Percentiles rank a stretch among this genome's conserved stretches.
These are phyloP conservation scores for Lentithecium fluviatile DNA, from an alignment of 495 filamentous ascomycete species.

Conservation along the genomic window DNA sequence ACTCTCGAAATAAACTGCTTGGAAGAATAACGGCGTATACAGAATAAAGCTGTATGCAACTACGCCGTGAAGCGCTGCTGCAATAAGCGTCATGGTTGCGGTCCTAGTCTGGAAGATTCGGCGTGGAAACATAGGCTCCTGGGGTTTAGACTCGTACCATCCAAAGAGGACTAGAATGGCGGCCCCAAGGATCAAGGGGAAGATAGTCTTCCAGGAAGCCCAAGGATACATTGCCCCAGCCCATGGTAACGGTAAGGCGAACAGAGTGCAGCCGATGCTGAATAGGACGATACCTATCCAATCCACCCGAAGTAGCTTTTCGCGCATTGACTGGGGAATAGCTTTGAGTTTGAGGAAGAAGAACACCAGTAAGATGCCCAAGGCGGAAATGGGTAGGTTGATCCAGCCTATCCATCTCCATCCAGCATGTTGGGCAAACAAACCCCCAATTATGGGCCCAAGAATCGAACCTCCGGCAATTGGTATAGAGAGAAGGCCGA, in stretches of 20 bases:
- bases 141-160: conserved; percentile 37
- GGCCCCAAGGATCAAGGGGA: conserved; percentile 44
- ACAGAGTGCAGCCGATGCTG: conserved; percentile 31
- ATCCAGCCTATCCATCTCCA: conserved; percentile 52
- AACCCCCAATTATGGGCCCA: conserved; percentile 20
- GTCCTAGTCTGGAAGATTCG: conserved; percentile 43
- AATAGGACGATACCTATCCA: conserved; percentile 36
- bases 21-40: conserved; percentile 46
- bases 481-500: conserved; percentile 41
- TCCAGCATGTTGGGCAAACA: conserved; percentile 27
- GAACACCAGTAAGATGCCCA: conserved; percentile 30
- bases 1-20: conserved; percentile 41
- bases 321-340: conserved; percentile 28
- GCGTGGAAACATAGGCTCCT: conserved; percentile 42
- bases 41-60: conserved; percentile 39
- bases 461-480: conserved; percentile 19
- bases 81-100: conserved; percentile 31
- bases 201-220: conserved; percentile 42
- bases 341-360: conserved; percentile 41
- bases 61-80: conserved; percentile 39
- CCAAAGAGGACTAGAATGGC: conserved; percentile 41
- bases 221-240: conserved; percentile 46
- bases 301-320: conserved; percentile 36
- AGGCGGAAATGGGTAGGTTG: conserved; percentile 42
- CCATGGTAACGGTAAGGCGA: conserved; percentile 43